These are phyloP conservation scores for Poa annua DNA, from an alignment of 176 grass and related monocot genomes.

Conservation along the genomic window DNA sequence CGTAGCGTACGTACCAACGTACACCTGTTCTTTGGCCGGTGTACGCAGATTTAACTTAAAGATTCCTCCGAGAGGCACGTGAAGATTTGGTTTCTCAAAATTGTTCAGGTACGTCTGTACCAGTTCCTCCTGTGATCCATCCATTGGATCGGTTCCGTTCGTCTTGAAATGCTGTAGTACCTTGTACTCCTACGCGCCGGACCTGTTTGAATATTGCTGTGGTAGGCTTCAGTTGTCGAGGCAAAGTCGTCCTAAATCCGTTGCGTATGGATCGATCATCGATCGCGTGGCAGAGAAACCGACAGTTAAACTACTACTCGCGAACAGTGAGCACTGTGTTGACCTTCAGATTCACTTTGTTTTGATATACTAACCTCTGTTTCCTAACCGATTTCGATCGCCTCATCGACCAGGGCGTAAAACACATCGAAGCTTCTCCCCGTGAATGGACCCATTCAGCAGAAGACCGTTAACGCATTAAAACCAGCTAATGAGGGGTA, in stretches of 20 bases:
- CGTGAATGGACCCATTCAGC: background rate
- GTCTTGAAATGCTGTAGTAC: background rate
- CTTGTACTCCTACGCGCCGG: background rate
- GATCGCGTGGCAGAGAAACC: background rate
- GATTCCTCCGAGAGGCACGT: background rate
- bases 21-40: background rate
- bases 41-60: background rate
- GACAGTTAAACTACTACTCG: background rate
- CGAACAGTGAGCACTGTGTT: background rate
- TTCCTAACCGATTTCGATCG: background rate
- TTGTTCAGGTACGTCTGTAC: background rate
- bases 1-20: no score
- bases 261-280: background rate
- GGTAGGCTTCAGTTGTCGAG: constrained; percentile 9
- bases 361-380: background rate
- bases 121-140: background rate
- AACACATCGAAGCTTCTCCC: background rate
- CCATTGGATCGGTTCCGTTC: constrained; percentile 12
- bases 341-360: background rate
- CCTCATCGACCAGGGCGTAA: background rate
- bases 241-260: background rate
- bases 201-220: background rate
- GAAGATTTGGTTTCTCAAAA: background rate
- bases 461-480: background rate
- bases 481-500: background rate